Conservation (phyloP, 306 rosid genomes). For the Oemleria cerasiformis region DNA sequence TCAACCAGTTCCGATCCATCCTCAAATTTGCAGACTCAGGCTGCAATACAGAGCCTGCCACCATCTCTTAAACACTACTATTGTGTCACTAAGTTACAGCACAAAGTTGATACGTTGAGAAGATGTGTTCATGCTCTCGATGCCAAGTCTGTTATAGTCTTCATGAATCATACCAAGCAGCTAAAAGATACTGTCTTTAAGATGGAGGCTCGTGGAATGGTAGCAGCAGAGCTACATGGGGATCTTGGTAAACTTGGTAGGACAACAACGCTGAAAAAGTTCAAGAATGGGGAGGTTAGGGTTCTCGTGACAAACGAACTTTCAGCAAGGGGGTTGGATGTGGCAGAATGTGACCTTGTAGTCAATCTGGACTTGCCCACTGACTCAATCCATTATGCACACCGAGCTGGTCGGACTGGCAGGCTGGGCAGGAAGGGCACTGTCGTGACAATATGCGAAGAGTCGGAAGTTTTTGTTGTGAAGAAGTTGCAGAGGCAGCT, state of each 20-base stretch:
- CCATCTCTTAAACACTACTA: constrained; percentile 78
- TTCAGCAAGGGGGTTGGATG: constrained; percentile 91
- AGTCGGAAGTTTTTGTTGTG: constrained; percentile 81
- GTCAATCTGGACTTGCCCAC: constrained; percentile 89
- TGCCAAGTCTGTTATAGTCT: constrained; percentile 80
- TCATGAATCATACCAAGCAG: constrained; percentile 93
- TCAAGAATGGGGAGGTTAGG: constrained; percentile 82
- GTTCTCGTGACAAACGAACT: constrained; percentile 85
- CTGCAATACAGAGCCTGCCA: constrained; percentile 69
- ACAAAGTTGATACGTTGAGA: constrained; percentile 85
- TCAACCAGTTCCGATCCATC: constrained; percentile 23
- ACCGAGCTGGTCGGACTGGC: constrained; percentile 91
- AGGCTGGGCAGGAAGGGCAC: constrained; percentile 90
- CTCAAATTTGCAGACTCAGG: constrained; percentile 39
- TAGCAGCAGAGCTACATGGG: constrained; percentile 82
- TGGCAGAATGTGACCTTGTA: constrained; percentile 95
- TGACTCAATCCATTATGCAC: constrained; percentile 84
- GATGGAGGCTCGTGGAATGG: constrained; percentile 87
- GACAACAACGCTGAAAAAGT: constrained; percentile 77
- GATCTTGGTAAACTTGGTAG: constrained; percentile 94
- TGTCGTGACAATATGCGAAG: constrained; percentile 80
- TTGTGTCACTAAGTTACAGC: constrained; percentile 72
- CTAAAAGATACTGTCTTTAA: constrained; percentile 87
- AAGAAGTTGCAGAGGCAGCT: constrained; percentile 89
- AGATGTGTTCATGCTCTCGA: constrained; percentile 84